Conservation (phyloP, 352 stramenopile genomes). For the Phytophthora syringae region DNA sequence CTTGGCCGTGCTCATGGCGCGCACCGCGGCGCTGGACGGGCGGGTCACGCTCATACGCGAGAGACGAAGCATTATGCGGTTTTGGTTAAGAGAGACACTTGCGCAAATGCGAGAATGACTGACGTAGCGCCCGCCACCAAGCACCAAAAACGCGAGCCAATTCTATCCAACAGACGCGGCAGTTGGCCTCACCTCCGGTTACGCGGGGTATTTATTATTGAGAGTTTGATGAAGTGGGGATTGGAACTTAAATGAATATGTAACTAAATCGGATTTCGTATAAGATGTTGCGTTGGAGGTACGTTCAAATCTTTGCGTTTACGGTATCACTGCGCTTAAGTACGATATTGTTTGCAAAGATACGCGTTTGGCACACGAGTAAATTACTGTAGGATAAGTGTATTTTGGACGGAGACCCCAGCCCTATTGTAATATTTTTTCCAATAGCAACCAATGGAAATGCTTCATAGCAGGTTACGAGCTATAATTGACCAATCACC, state of each 20-base stretch:
- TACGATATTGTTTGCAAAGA: constrained; percentile 13
- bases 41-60: constrained; percentile 28
- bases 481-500: too few species aligned
- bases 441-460: too few species aligned
- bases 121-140: constrained; percentile 5
- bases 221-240: neutral
- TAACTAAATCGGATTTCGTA: neutral
- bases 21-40: constrained; percentile 13
- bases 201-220: neutral
- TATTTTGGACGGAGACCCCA: too few species aligned
- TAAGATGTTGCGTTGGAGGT: neutral
- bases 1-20: constrained; percentile 62
- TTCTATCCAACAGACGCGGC: constrained; percentile 12
- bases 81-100: constrained; percentile 5
- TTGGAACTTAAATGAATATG: neutral
- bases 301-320: constrained; percentile 6
- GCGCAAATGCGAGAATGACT: constrained; percentile 22
- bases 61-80: constrained; percentile 27
- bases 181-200: neutral
- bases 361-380: constrained; percentile 7
- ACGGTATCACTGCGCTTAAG: constrained; percentile 3
- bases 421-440: too few species aligned
- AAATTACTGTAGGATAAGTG: too few species aligned
- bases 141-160: constrained; percentile 29
- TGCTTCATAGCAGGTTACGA: too few species aligned